Base-by-base conservation (phyloP, 805 yeast genomes). In the Yarrowia divulgata region DNA sequence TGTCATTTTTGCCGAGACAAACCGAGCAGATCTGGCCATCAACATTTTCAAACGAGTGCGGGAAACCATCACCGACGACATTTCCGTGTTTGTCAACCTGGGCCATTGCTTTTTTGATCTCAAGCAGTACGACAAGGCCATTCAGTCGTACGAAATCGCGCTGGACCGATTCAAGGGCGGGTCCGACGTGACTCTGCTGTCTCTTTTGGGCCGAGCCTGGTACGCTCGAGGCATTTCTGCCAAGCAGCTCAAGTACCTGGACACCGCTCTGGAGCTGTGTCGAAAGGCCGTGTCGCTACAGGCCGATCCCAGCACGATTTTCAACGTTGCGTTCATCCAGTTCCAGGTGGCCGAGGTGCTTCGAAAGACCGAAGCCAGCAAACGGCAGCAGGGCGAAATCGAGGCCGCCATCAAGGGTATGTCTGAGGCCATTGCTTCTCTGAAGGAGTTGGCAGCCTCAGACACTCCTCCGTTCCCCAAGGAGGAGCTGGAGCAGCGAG, bases 201-300 rank as follows among this genome's bases (percentile, higher is more conserved):
- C 92, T 18, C 83, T 90, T 72, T 82, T 94, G 70, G 97, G 97
- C 54, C 85, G 93, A 71, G 94, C 95, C 1, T 93, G 98, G 98
- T 87, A 88, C 72, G 83, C 87, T 32, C 84, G 97, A 76, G 98
- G 91, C 12, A 76, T 83, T 48, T 80, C 82, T 40, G 97, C 91
- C 75, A 88, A 85, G 77, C 88, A 85, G 69, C 75, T 88, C 60
- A 85, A 80, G n/a, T 86, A 83, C 71, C 85, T 89, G 68, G 80
- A 84, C 49, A 86, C 83, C 68, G 85, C 97, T 0, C 81, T 92
- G 69, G 87, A 85, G 54, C 86, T 85, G 73, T 85, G 91, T 7
- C 81, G 84, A 72, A 81, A 83, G 71, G 91, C 97, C 0, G 83
- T 79, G 50, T 80, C 77, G 3, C 77, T 79, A 48, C 78, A 80